Evolutionary conservation across 306 rosid species (phyloP), one percentile per base, ranked within the genome.

Genomic region (Nissolia schottii): DNA sequence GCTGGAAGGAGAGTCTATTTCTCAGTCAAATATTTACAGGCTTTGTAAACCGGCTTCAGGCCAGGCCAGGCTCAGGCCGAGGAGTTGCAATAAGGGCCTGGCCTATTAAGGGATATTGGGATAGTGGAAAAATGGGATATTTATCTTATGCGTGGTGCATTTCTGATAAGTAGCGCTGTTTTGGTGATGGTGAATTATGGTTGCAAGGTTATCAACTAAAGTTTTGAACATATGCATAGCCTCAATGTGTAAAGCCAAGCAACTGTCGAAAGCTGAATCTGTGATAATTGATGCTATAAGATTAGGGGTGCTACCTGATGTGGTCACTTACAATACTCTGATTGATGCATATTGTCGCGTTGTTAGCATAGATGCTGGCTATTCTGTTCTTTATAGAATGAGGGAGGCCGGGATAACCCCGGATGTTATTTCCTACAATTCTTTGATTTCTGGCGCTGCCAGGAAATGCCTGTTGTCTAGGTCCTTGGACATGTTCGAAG

Each of bases 301-400:
- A 67, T 46, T 93, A 66, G 96, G 97, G 7, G 68, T 90, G n/a
- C 70, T 84, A 19, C 98, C 97, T 0, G 74, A 90, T 64, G 81
- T 81, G 5, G 80, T 81, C 3, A 88, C 98, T 1, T 93, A 85
- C 88, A 93, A 93, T 76, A 85, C 90, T n/a, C 81, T 90, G 46
- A 63, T 93, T 43, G 78, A 83, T 75, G 93, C 89, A 0, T 87
- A 87, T 79, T 87, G 92, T 45, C 92, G 85, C 50, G 77, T 87
- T 70, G 80, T 77, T 7, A 54, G 86, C 70, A 2, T 87, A 19
- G 90, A 93, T 51, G 77, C 59, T 3, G 97, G 86, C 24, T 76
- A 85, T 64, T 66, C 75, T 12, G 63, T 93, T 74, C 71, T 93
- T 37, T 20, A 31, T 56, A 83, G 96, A 79, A 90, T 93, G 93